A percentile compares a stretch with the other conserved stretches of the same genome.
phyloP scores from a whole-genome alignment of 2,329 filamentous ascomycete species.

The Decorospora gaudefroyi region DNA sequence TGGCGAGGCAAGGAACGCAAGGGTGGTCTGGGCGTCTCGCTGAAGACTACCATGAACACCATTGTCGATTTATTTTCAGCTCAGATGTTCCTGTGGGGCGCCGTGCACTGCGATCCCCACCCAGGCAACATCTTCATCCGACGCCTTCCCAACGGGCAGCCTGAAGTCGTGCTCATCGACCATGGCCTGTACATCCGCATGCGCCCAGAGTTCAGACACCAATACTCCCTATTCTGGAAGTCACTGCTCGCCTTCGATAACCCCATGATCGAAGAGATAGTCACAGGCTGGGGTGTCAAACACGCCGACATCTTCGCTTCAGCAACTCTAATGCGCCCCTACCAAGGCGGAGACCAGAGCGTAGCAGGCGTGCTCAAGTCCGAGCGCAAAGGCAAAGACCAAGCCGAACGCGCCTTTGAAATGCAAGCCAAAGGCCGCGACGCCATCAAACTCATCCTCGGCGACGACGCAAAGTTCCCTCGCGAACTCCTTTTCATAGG shows the following conservation, averaged over 20 bases:
- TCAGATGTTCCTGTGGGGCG: conserved; percentile 96
- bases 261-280: conserved; percentile 71
- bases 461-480: conserved; percentile 86
- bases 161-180: conserved; percentile 94
- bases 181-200: conserved; percentile 96
- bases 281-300: conserved; percentile 81
- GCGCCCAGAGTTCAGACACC: conserved; percentile 76
- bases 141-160: conserved; percentile 75
- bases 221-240: conserved; percentile 93
- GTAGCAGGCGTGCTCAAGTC: conserved; percentile 64
- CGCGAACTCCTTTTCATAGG: conserved; percentile 91
- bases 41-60: conserved; percentile 90
- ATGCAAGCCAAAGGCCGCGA: conserved; percentile 75
- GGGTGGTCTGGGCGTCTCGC: conserved; percentile 80
- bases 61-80: conserved; percentile 97
- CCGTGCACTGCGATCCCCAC: conserved; percentile 95
- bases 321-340: conserved; percentile 86
- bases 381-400: conserved; percentile 59
- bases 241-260: conserved; percentile 93
- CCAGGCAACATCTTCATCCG: conserved; percentile 97
- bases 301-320: conserved; percentile 90
- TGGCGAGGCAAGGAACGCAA: conserved; percentile 75
- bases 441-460: conserved; percentile 77
- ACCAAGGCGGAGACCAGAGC: conserved; percentile 77
- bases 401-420: conserved; percentile 68